Percentiles rank a stretch among this genome's conserved stretches.
These are phyloP conservation scores for Penicillium steckii DNA, from an alignment of 495 filamentous ascomycete species.

Conservation along the genomic window DNA sequence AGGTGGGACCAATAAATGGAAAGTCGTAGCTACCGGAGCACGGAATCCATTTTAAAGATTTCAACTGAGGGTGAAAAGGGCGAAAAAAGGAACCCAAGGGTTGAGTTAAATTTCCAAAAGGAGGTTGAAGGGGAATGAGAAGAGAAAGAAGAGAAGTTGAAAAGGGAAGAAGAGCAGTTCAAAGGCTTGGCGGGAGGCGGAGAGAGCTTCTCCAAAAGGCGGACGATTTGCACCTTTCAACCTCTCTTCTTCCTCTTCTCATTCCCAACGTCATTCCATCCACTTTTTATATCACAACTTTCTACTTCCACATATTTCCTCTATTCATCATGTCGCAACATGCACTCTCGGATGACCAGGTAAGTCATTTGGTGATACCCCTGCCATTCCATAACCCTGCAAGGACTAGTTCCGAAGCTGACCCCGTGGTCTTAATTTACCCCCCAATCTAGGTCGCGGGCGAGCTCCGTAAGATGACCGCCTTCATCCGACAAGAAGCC, in stretches of 20 bases:
- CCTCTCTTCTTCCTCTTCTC: constrained; percentile 15
- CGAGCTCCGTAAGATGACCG: constrained; percentile 99
- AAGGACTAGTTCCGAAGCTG: too few relatives aligned
- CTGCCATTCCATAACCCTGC: background rate
- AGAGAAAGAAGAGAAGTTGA: constrained; percentile 7
- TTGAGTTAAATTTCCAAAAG: too few relatives aligned
- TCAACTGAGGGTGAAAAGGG: background rate
- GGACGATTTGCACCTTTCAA: too few relatives aligned
- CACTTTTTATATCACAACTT: constrained; percentile 10
- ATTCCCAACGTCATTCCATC: constrained; percentile 25
- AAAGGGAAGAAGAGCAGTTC: constrained; percentile 10
- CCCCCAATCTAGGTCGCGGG: constrained; percentile 77
- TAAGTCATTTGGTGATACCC: background rate
- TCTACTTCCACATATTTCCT: constrained; percentile 16
- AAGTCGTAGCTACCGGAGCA: constrained; percentile 11
- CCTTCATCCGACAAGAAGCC: constrained; percentile 99
- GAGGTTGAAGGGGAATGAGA: constrained; percentile 3
- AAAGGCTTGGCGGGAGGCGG: constrained; percentile 10
- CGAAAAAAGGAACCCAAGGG: too few relatives aligned
- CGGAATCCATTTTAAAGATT: constrained; percentile 21
- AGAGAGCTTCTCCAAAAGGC: constrained; percentile 33
- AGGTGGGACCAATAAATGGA: background rate
- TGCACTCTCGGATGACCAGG: constrained; percentile 97
- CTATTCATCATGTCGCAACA: constrained; percentile 74
- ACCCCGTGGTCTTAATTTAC: constrained; percentile 15